Evolutionary conservation across 1,284 basidiomycete genomes (phyloP).

Genomic region (Spongiforma sp.): DNA sequence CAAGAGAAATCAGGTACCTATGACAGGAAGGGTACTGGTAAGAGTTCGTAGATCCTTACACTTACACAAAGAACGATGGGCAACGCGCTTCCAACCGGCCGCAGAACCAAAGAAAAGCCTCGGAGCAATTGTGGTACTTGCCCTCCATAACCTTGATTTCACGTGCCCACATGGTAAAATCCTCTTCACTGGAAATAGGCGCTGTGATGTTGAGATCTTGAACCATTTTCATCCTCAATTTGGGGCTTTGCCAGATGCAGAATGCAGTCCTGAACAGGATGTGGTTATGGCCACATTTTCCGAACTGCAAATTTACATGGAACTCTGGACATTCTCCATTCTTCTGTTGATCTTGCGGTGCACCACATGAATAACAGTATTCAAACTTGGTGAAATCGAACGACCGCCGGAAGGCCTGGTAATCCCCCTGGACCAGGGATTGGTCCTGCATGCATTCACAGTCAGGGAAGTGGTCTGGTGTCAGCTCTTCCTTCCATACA

Average conservation of each 20-base stretch:
- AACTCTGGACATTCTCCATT: background rate
- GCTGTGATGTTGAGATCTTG: background rate
- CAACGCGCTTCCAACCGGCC: background rate
- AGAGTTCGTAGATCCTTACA: too few species aligned
- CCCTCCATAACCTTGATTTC: background rate
- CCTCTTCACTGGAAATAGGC: background rate
- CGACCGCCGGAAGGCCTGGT: background rate
- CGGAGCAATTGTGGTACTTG: slow-evolving; percentile 3
- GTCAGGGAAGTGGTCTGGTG: background rate
- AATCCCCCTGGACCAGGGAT: background rate
- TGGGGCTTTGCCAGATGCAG: background rate
- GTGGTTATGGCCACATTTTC: background rate
- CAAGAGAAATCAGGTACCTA: too few species aligned
- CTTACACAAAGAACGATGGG: slow-evolving; percentile 5
- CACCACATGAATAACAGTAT: background rate
- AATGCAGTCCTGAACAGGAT: background rate
- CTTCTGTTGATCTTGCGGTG: background rate
- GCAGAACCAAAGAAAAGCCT: background rate
- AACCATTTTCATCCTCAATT: background rate
- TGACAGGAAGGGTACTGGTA: too few species aligned
- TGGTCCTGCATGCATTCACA: background rate
- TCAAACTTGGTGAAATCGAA: background rate
- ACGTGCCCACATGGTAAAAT: background rate
- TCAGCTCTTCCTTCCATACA: background rate
- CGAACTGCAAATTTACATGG: background rate